Conservation (phyloP, 2,329 filamentous ascomycete genomes). For the Bisporella sp. region DNA sequence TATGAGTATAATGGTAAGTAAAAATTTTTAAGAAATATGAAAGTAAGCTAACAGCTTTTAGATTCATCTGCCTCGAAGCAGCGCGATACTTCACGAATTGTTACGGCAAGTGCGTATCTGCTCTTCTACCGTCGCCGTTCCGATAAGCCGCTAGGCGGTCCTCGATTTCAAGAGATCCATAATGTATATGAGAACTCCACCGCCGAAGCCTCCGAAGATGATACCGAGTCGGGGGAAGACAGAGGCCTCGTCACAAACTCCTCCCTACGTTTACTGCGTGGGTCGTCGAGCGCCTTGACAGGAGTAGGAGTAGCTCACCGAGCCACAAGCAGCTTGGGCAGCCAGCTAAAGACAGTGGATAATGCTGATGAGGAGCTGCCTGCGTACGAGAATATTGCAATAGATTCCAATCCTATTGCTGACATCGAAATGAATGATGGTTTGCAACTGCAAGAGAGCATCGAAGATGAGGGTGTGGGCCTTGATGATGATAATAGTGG, state of each 20-base stretch:
- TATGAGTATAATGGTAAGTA: slow-evolving; percentile 90
- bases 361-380: slow-evolving; percentile 19
- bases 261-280: slow-evolving; percentile 58
- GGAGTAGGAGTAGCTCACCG: slow-evolving; percentile 67
- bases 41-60: slow-evolving; percentile 39
- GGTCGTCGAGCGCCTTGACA: slow-evolving; percentile 82
- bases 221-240: slow-evolving; percentile 67
- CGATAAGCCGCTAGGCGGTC: slow-evolving; percentile 68
- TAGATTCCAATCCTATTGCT: slow-evolving; percentile 9
- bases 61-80: slow-evolving; percentile 66
- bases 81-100: slow-evolving; percentile 52
- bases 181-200: slow-evolving; percentile 50
- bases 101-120: slow-evolving; percentile 78
- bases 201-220: slow-evolving; percentile 24
- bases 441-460: slow-evolving; percentile 15
- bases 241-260: slow-evolving; percentile 76
- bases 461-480: slow-evolving; percentile 23
- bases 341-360: slow-evolving; percentile 22
- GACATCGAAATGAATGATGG: slow-evolving; percentile 15
- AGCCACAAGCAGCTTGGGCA: slow-evolving; percentile 54
- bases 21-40: not conserved
- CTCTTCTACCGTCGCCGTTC: slow-evolving; percentile 92
- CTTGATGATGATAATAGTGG: slow-evolving; percentile 9
- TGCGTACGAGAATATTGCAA: slow-evolving; percentile 16
- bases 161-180: slow-evolving; percentile 64